These are phyloP conservation scores for Thraustotheca clavata DNA, from an alignment of 352 stramenopile genomes.

Conservation along the genomic window DNA sequence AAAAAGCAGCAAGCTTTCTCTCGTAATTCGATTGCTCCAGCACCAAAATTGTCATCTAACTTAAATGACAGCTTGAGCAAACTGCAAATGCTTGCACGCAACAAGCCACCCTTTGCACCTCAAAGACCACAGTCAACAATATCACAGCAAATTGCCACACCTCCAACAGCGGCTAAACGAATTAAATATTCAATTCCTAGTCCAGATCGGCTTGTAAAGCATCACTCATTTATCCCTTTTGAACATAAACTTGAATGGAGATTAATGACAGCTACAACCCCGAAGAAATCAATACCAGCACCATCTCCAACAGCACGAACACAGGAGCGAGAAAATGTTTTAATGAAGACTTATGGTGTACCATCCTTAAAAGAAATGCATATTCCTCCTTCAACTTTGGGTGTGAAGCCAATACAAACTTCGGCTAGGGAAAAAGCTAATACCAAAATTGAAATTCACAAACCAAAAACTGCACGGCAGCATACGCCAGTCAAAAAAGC, in stretches of 20 bases:
- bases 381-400: constrained; percentile 2
- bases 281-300: neutral
- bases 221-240: constrained; percentile 17
- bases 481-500: no score
- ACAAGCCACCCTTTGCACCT: neutral
- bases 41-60: constrained; percentile 11
- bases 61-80: constrained; percentile 14
- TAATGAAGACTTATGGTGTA: constrained; percentile 17
- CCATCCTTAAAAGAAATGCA: constrained; percentile 11
- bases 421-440: neutral
- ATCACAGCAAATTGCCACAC: no score
- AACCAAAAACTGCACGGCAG: neutral
- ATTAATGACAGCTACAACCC: neutral
- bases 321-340: constrained; percentile 5
- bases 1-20: constrained; percentile 17
- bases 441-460: neutral
- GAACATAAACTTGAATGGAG: constrained; percentile 14
- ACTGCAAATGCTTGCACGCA: constrained; percentile 5
- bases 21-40: constrained; percentile 1
- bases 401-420: neutral
- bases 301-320: neutral
- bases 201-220: neutral
- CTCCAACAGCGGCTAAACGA: neutral
- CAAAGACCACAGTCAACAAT: no score
- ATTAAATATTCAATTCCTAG: neutral